These are phyloP conservation scores for Lineolata rhizophorae DNA, from an alignment of 495 filamentous ascomycete species.

Conservation along the genomic window DNA sequence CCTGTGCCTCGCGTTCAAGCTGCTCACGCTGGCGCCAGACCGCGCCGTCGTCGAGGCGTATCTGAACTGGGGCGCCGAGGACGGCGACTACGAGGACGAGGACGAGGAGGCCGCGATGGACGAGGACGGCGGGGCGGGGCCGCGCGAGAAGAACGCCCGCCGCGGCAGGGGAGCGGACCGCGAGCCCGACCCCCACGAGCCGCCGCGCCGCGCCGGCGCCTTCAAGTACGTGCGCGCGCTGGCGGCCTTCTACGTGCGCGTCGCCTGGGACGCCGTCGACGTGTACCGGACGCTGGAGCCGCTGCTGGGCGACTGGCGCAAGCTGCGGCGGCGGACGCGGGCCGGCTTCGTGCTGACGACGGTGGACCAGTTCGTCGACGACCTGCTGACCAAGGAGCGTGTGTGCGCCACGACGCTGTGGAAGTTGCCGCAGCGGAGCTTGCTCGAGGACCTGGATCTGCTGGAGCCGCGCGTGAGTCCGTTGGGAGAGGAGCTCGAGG, in stretches of 20 bases:
- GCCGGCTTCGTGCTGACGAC: constrained; percentile 51
- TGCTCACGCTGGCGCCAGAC: constrained; percentile 66
- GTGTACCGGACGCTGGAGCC: constrained; percentile 69
- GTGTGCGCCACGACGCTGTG: constrained; percentile 82
- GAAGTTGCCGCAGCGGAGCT: constrained; percentile 64
- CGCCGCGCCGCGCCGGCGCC: not conserved
- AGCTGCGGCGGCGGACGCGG: constrained; percentile 51
- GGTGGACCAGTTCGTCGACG: constrained; percentile 88
- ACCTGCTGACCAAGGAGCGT: constrained; percentile 70
- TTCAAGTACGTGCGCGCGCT: constrained; percentile 59
- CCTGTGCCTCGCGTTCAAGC: constrained; percentile 84
- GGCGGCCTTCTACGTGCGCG: constrained; percentile 77
- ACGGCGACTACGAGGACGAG: constrained; percentile 35
- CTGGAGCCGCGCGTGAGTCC: constrained; percentile 73
- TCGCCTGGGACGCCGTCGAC: constrained; percentile 65
- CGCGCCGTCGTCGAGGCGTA: constrained; percentile 67
- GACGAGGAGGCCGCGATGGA: constrained; percentile 4
- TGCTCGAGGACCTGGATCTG: constrained; percentile 75
- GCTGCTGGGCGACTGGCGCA: constrained; percentile 60
- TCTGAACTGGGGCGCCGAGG: constrained; percentile 44
- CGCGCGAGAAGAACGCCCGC: too few species aligned
- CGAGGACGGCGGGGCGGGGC: constrained; percentile 23
- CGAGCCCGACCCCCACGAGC: constrained; percentile 4
- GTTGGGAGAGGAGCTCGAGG: constrained; percentile 56
- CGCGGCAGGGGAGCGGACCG: constrained; percentile 2